A percentile compares a stretch with the other conserved stretches of the same genome.
Evolutionary conservation across 2,329 filamentous ascomycete species (phyloP).

Genomic region (Microsporum ferrugineum): DNA sequence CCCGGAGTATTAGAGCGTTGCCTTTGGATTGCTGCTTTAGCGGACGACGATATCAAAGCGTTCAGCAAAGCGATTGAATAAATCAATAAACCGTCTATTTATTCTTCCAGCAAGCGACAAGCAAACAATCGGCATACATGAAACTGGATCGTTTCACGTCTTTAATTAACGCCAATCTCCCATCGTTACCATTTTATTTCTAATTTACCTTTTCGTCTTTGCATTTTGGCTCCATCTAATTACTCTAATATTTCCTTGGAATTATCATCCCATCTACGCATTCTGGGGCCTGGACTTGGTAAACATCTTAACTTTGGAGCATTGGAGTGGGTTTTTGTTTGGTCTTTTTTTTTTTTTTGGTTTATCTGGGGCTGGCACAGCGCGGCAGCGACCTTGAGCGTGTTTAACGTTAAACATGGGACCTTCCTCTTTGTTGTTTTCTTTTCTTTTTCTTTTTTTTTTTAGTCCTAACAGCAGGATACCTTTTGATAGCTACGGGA

Average conservation of each 20-base stretch:
- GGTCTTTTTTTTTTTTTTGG: background rate
- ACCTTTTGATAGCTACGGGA: no score
- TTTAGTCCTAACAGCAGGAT: background rate
- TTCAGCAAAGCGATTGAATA: slow-evolving; percentile 34
- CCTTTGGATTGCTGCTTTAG: slow-evolving; percentile 52
- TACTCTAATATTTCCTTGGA: background rate
- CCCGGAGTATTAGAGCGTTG: slow-evolving; percentile 50
- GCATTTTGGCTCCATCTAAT: slow-evolving; percentile 1
- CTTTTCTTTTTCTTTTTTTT: background rate
- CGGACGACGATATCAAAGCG: slow-evolving; percentile 45
- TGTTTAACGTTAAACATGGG: background rate
- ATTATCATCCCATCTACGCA: background rate
- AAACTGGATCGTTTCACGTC: background rate
- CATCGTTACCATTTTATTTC: background rate
- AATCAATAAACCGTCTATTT: background rate
- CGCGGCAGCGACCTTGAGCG: background rate
- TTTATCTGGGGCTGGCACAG: background rate
- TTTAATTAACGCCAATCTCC: background rate
- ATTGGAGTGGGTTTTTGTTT: background rate
- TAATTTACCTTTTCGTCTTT: background rate
- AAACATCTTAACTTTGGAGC: background rate
- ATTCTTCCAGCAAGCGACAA: background rate
- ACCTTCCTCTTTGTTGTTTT: background rate
- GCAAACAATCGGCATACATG: background rate
- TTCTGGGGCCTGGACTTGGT: background rate